These are phyloP conservation scores for Lasiodiplodia citricola DNA, from an alignment of 2,329 filamentous ascomycete species.

Conservation along the genomic window DNA sequence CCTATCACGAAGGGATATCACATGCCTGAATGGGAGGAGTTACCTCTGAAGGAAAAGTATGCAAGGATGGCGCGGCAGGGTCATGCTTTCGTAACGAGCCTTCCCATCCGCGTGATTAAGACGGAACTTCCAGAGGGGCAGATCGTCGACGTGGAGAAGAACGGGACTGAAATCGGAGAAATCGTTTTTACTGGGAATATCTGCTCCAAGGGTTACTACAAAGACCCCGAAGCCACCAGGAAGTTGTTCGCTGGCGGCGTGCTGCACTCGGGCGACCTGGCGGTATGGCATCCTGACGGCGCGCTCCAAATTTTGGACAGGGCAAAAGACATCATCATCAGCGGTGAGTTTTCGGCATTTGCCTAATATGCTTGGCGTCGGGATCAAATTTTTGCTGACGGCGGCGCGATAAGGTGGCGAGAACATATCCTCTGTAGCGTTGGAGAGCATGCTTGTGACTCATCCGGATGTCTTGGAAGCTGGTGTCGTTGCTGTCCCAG, in stretches of 20 bases:
- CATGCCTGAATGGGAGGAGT: conserved; percentile 80
- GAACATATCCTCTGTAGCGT: conserved; percentile 92
- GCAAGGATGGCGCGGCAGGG: conserved; percentile 91
- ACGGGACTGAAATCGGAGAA: conserved; percentile 80
- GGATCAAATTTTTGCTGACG: conserved; percentile 7
- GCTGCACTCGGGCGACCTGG: conserved; percentile 87
- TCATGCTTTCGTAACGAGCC: conserved; percentile 83
- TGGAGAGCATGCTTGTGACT: conserved; percentile 86
- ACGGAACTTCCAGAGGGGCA: conserved; percentile 59
- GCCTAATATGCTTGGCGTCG: not conserved
- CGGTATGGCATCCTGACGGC: conserved; percentile 91
- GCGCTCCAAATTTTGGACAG: conserved; percentile 91
- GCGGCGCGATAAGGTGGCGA: conserved; percentile 73
- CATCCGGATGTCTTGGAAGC: conserved; percentile 91
- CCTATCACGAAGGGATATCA: conserved; percentile 94
- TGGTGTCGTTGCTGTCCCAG: conserved; percentile 84
- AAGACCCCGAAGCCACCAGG: conserved; percentile 81
- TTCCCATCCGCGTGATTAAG: conserved; percentile 83
- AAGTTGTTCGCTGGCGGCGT: conserved; percentile 89
- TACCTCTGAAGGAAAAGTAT: conserved; percentile 79
- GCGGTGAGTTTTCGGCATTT: conserved; percentile 62
- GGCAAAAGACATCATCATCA: conserved; percentile 98
- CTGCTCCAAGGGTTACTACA: conserved; percentile 89
- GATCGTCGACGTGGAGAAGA: conserved; percentile 69
- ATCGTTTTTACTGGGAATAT: conserved; percentile 92